Evolutionary conservation across 1,284 basidiomycete species (phyloP).

Genomic region (Cutaneotrichosporon cutaneum): DNA sequence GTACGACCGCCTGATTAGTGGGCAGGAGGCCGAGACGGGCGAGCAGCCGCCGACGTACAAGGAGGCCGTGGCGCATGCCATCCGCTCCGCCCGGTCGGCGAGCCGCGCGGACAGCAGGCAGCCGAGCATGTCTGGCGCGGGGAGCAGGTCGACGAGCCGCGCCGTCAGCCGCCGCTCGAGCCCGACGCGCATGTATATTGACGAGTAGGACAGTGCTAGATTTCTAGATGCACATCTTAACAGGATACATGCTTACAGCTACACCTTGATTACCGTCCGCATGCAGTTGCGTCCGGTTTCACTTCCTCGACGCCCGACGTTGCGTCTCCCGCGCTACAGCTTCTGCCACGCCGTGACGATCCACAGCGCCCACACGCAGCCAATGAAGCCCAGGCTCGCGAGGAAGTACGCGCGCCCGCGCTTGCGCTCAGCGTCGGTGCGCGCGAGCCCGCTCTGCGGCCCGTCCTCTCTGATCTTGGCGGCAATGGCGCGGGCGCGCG

Average conservation of each 20-base stretch:
- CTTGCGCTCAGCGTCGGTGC: constrained; percentile 21
- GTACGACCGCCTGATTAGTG: constrained; percentile 60
- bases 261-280: not conserved
- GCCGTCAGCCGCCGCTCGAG: constrained; percentile 8
- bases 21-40: constrained; percentile 63
- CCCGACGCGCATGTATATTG: constrained; percentile 9
- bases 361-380: constrained; percentile 66
- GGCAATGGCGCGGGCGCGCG: constrained; percentile 1
- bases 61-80: constrained; percentile 43
- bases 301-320: too few relatives aligned
- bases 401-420: constrained; percentile 27
- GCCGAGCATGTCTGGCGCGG: constrained; percentile 3
- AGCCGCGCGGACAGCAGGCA: constrained; percentile 9
- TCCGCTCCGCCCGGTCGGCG: constrained; percentile 16
- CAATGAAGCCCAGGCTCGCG: constrained; percentile 55
- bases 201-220: constrained; percentile 3
- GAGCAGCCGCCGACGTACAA: constrained; percentile 66
- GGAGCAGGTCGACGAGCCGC: constrained; percentile 12
- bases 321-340: constrained; percentile 12
- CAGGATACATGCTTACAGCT: not conserved
- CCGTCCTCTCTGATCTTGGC: constrained; percentile 15
- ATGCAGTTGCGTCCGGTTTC: too few relatives aligned
- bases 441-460: constrained; percentile 24
- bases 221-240: not conserved
- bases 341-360: constrained; percentile 58